Evolutionary conservation across 352 stramenopile species (phyloP).

Genomic region (Peronospora destructor): DNA sequence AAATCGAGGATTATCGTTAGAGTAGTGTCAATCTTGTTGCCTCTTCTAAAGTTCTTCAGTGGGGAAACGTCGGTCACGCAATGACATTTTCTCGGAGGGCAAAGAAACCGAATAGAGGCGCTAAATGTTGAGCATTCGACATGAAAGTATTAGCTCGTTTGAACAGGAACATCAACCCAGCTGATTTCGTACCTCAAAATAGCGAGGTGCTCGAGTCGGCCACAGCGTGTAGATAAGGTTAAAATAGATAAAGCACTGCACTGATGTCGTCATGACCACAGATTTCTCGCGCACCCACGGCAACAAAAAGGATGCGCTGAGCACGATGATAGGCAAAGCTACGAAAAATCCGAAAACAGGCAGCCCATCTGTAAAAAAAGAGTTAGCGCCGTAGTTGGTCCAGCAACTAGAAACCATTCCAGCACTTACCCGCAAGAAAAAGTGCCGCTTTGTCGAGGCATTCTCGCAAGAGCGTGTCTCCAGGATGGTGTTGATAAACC

Average conservation of each 20-base stretch:
- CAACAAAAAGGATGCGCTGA: constrained; percentile 64
- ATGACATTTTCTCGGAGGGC: constrained; percentile 38
- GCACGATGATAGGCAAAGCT: constrained; percentile 57
- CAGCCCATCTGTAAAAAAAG: too few relatives aligned
- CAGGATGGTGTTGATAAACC: constrained; percentile 57
- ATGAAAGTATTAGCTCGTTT: constrained; percentile 4
- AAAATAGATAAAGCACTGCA: constrained; percentile 58
- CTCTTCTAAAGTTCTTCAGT: constrained; percentile 46
- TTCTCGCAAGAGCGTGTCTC: too few relatives aligned
- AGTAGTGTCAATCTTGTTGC: constrained; percentile 1
- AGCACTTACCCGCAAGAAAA: too few relatives aligned
- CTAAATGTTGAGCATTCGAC: constrained; percentile 16
- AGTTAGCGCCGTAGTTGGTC: too few relatives aligned
- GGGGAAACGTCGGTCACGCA: constrained; percentile 53
- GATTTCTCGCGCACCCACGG: constrained; percentile 76
- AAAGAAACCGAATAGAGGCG: constrained; percentile 64
- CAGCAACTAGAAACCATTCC: too few relatives aligned
- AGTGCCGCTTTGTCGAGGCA: too few relatives aligned
- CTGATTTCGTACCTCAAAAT: constrained; percentile 60
- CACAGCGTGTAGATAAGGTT: constrained; percentile 65
- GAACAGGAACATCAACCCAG: background rate
- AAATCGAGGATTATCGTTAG: background rate
- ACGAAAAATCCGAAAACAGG: too few relatives aligned
- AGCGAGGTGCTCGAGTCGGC: constrained; percentile 56
- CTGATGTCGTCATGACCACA: constrained; percentile 44